Evolutionary conservation across 2,329 filamentous ascomycete genomes (phyloP).

Genomic region (Aspergillus novofumigatus): DNA sequence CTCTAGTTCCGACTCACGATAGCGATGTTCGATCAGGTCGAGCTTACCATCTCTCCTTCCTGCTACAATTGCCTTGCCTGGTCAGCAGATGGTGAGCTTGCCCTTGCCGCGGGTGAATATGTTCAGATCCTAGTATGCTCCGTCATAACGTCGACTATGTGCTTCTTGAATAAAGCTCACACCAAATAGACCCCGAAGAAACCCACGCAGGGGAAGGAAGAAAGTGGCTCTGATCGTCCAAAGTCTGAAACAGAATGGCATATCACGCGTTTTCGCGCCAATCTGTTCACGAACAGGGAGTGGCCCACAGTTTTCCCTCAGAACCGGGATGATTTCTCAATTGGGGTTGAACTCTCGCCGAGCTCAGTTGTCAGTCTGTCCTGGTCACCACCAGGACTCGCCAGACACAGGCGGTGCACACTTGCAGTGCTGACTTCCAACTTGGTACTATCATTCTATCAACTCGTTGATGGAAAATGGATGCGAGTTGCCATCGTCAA

Average conservation of each 20-base stretch:
- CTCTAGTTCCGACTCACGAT: neutral
- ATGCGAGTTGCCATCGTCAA: conserved; percentile 52
- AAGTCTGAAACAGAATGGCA: conserved; percentile 32
- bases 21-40: conserved; percentile 30
- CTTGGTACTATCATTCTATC: conserved; percentile 54
- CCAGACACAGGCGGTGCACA: conserved; percentile 50
- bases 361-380: conserved; percentile 47
- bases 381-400: conserved; percentile 57
- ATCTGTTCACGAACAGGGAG: conserved; percentile 51
- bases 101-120: conserved; percentile 53
- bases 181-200: conserved; percentile 25
- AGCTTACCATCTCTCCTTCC: conserved; percentile 47
- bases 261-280: conserved; percentile 43
- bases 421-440: conserved; percentile 56
- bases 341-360: conserved; percentile 56
- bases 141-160: conserved; percentile 5
- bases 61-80: conserved; percentile 53
- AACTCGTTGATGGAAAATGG: conserved; percentile 49
- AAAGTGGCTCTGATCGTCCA: conserved; percentile 19
- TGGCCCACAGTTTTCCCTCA: conserved; percentile 46
- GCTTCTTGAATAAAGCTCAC: conserved; percentile 11
- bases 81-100: conserved; percentile 57
- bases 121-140: conserved; percentile 49
- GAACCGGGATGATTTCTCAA: conserved; percentile 46
- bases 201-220: conserved; percentile 4